Percentiles rank a stretch among this genome's conserved stretches.
Evolutionary conservation across 2,329 filamentous ascomycete genomes (phyloP).

Genomic region (Trichoderma atrobrunneum): DNA sequence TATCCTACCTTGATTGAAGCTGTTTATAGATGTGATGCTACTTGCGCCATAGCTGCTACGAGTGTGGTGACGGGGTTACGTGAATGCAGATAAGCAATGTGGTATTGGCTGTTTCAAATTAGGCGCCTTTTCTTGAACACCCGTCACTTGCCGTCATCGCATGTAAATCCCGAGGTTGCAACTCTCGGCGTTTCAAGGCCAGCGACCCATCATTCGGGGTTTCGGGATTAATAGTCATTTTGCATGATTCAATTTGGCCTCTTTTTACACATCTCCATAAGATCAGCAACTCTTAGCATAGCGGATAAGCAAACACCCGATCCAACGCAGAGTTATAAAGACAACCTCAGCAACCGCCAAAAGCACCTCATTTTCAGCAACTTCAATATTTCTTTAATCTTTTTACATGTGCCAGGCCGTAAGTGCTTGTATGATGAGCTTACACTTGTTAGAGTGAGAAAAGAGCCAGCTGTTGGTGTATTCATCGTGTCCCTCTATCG

Average conservation of each 20-base stretch:
- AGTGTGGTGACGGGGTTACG: not conserved
- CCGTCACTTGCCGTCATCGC: not conserved
- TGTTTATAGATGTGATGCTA: not conserved
- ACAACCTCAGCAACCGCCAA: not conserved
- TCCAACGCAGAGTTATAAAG: accelerated
- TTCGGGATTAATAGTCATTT: not conserved
- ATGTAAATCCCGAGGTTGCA: not conserved
- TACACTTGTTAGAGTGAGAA: too few species aligned
- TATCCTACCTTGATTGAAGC: not conserved
- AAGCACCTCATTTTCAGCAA: not conserved
- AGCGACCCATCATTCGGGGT: not conserved
- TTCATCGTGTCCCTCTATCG: too few species aligned
- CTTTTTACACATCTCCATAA: not conserved
- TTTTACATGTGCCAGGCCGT: not conserved
- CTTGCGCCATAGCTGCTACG: not conserved
- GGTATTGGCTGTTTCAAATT: not conserved
- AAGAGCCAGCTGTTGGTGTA: too few species aligned
- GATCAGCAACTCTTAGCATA: not conserved
- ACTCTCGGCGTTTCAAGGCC: not conserved
- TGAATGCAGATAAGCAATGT: not conserved
- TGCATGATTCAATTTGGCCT: not conserved
- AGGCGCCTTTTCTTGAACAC: not conserved
- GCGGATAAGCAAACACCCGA: not conserved
- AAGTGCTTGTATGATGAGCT: not conserved
- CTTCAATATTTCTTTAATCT: too few species aligned